Evolutionary conservation across 1,139 yeast genomes (phyloP), one percentile per base, ranked within the genome.

Genomic region (Candida mesenterica): DNA sequence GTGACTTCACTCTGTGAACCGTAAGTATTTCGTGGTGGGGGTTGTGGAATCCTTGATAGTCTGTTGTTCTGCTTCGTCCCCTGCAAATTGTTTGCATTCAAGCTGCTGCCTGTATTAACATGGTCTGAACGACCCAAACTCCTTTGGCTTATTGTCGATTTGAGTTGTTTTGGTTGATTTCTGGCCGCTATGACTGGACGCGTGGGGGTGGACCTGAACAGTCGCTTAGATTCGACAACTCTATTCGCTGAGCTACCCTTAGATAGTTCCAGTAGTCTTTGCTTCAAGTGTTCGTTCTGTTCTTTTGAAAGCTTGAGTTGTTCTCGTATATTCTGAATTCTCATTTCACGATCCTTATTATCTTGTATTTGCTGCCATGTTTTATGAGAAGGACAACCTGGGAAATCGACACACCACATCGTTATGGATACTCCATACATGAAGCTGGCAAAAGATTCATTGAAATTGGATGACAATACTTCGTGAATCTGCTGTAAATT

Each of bases 331-430:
- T 41, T 49, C 7, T 35, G 39, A 23, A 65, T 53, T 23, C 62
- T 46, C 13, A 49, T 52, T 34, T 61, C 64, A 9, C 55, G 37
- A 25, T 55, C 58, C 35, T 57, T 55, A 13, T 55, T 52, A 15
- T 47, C 45, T 38, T 58, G 55, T 14, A 61, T 46, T 32, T 56
- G 52, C 28, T 67, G 66, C 63, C 65, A 64, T 19, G 58, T 61
- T n/a, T 52, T 56, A 35, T 53, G 52, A 4, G 65, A 57, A 7
- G 75, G 74, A 31, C 66, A 54, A 1, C 67, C 68, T 1, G 72
- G 72, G 44, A 78, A 77, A 48, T 76, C 80, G 20, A 77, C 77
- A 57, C 86, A 79, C 78, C 83, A 79, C 57, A 82, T 79, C 37
- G 81, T 78, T 48, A 79, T 73, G 45, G 75, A 69, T 36, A 80